These are phyloP conservation scores for Moelleriella libera DNA, from an alignment of 2,329 filamentous ascomycete species.

Conservation along the genomic window DNA sequence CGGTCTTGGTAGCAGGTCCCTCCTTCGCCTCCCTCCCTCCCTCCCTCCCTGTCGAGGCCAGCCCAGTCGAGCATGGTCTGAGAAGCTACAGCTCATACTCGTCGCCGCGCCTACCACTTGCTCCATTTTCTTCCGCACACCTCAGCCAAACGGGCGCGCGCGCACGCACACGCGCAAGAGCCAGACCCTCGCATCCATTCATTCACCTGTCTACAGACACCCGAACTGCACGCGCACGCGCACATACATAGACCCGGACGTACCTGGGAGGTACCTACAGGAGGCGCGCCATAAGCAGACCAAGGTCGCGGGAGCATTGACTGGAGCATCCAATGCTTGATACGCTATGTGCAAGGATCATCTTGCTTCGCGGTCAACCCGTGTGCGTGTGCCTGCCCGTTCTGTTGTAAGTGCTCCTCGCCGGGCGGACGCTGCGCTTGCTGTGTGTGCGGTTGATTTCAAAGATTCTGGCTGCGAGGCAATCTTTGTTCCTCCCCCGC, in stretches of 20 bases:
- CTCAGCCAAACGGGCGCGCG: not conserved
- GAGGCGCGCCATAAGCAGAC: not conserved
- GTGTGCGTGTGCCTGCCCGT: not conserved
- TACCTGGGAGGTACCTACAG: not conserved
- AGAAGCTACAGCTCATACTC: constrained; percentile 1
- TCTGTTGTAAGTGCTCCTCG: not conserved
- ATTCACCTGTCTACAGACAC: too few relatives aligned
- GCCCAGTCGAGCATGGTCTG: constrained; percentile 1
- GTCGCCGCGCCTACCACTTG: not conserved
- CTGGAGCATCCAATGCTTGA: not conserved
- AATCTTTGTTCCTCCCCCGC: too few relatives aligned
- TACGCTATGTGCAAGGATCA: not conserved
- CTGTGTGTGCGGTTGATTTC: too few relatives aligned
- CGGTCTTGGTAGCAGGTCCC: too few relatives aligned
- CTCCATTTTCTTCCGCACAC: not conserved
- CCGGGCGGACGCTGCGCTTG: too few relatives aligned
- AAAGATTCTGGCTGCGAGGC: too few relatives aligned
- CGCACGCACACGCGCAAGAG: not conserved
- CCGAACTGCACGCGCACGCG: not conserved
- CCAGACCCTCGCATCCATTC: too few relatives aligned
- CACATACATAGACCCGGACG: not conserved
- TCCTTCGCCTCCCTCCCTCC: not conserved
- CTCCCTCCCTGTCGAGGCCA: not conserved
- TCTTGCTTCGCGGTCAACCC: not conserved
- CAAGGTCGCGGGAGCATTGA: too few relatives aligned